A percentile compares a stretch with the other conserved stretches of the same genome.
These are phyloP conservation scores for Nitzschia inconspicua DNA, from an alignment of 108 stramenopile genomes.

Conservation along the genomic window DNA sequence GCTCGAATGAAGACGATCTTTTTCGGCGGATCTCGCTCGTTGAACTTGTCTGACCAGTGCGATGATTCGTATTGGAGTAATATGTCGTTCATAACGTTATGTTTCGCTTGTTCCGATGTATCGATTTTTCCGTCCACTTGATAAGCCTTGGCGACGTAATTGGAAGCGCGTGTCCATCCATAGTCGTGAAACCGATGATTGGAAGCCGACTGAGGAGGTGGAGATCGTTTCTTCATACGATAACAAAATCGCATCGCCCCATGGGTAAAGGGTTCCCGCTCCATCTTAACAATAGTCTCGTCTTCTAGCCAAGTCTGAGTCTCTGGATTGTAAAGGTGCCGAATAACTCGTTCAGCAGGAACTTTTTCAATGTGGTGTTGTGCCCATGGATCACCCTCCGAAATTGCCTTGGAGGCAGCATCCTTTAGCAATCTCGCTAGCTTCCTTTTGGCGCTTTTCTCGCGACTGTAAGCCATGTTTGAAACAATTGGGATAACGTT, in stretches of 20 bases:
- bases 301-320: constrained; percentile 54
- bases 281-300: constrained; percentile 70
- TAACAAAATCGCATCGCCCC: constrained; percentile 83
- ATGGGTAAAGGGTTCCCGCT: constrained; percentile 62
- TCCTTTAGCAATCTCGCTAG: too few relatives aligned
- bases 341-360: constrained; percentile 71
- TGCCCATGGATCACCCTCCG: constrained; percentile 68
- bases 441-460: too few relatives aligned
- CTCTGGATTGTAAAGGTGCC: constrained; percentile 62
- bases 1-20: constrained; percentile 74
- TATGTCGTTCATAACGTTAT: constrained; percentile 67
- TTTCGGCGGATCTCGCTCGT: constrained; percentile 56
- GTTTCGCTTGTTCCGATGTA: constrained; percentile 51
- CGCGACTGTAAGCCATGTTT: too few relatives aligned
- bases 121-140: constrained; percentile 40
- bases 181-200: constrained; percentile 73
- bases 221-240: constrained; percentile 77
- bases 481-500: too few relatives aligned
- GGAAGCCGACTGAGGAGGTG: constrained; percentile 53
- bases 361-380: constrained; percentile 53
- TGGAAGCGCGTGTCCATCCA: constrained; percentile 70
- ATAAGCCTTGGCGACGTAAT: constrained; percentile 78
- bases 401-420: constrained; percentile 42
- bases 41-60: constrained; percentile 71
- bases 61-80: constrained; percentile 75